phyloP scores from a whole-genome alignment of 495 filamentous ascomycete genomes.

The Usnea hakonensis region DNA sequence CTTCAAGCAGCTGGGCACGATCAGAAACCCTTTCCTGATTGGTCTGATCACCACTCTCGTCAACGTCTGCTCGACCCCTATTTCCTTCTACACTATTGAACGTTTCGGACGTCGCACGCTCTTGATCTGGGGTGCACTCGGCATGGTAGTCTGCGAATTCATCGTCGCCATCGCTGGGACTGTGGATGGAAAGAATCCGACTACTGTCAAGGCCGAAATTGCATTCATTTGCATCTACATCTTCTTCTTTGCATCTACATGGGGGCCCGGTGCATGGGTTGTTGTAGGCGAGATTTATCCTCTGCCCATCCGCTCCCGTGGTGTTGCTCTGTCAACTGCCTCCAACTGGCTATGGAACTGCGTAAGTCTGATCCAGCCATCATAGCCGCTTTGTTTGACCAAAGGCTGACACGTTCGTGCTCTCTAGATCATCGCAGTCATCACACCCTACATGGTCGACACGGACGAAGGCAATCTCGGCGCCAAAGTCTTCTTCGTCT shows the following conservation, averaged over 20 bases:
- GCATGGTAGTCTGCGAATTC: slow-evolving; percentile 63
- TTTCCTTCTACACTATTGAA: slow-evolving; percentile 64
- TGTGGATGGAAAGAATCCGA: slow-evolving; percentile 36
- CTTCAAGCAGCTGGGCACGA: slow-evolving; percentile 53
- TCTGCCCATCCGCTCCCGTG: slow-evolving; percentile 66
- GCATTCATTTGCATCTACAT: slow-evolving; percentile 80
- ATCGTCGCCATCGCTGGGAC: slow-evolving; percentile 59
- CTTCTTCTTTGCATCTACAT: slow-evolving; percentile 73
- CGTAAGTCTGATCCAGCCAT: slow-evolving; percentile 16
- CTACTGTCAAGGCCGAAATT: slow-evolving; percentile 47
- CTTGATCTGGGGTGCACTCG: slow-evolving; percentile 58
- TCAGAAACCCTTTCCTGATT: slow-evolving; percentile 59
- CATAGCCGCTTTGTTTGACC: background rate
- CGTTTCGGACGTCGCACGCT: slow-evolving; percentile 61
- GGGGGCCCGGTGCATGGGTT: slow-evolving; percentile 75
- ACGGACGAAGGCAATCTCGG: slow-evolving; percentile 54
- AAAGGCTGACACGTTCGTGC: too few relatives aligned
- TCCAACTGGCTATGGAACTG: slow-evolving; percentile 81
- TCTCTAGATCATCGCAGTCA: slow-evolving; percentile 48
- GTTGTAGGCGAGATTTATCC: slow-evolving; percentile 79
- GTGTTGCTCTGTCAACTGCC: slow-evolving; percentile 67
- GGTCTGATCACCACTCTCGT: slow-evolving; percentile 65
- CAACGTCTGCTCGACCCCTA: slow-evolving; percentile 66
- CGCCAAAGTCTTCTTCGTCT: slow-evolving; percentile 72
- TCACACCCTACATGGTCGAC: slow-evolving; percentile 68